phyloP scores from a whole-genome alignment of 441 rosid species.

The Omphalea diandra region DNA sequence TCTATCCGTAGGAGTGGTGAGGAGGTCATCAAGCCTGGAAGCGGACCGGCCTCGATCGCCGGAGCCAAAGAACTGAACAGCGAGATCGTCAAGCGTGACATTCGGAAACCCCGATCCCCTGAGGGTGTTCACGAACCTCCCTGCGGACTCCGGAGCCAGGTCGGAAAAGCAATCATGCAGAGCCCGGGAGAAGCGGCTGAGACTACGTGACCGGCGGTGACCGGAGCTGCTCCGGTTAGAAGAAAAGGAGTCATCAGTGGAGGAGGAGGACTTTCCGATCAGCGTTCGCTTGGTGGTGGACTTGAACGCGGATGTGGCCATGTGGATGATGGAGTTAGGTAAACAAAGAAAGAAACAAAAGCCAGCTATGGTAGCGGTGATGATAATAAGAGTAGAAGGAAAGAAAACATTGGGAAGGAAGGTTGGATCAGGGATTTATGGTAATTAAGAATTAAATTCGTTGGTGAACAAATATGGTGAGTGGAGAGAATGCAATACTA shows the following conservation, averaged over 20 bases:
- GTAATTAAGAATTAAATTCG: no score
- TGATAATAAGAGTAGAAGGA: no score
- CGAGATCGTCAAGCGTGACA: constrained; percentile 84
- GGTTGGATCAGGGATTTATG: neutral
- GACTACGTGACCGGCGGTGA: constrained; percentile 73
- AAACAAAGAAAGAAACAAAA: neutral
- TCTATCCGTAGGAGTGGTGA: constrained; percentile 32
- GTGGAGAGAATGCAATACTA: neutral
- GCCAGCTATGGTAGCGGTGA: neutral
- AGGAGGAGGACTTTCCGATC: constrained; percentile 37
- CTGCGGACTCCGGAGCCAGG: constrained; percentile 48
- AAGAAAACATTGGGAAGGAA: neutral
- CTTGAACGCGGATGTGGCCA: constrained; percentile 85
- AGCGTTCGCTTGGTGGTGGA: constrained; percentile 59
- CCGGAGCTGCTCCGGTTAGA: constrained; percentile 39
- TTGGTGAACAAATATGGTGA: no score
- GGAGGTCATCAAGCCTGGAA: constrained; percentile 32
- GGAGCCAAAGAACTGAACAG: constrained; percentile 63
- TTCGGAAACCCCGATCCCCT: constrained; percentile 84
- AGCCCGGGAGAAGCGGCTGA: constrained; percentile 80
- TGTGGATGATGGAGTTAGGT: constrained; percentile 16
- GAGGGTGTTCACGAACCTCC: constrained; percentile 72
- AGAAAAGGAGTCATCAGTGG: constrained; percentile 42
- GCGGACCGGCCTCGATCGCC: constrained; percentile 54
- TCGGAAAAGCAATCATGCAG: constrained; percentile 37